These are phyloP conservation scores for Psidium friedrichsthalianum DNA, from an alignment of 345 rosid species.

Conservation along the genomic window DNA sequence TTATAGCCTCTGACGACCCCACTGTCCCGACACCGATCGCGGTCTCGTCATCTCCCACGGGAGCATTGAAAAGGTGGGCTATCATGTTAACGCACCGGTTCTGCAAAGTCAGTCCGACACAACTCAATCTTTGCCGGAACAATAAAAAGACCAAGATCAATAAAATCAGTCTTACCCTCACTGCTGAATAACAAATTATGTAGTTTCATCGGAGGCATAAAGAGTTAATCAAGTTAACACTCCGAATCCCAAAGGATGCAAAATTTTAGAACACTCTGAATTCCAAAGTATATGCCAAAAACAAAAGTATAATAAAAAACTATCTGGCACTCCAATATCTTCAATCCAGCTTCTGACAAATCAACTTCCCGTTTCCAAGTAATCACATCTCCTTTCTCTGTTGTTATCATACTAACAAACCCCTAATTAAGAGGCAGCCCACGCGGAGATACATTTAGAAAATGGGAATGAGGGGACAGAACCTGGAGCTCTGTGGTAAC, in stretches of 20 bases:
- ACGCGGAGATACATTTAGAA: neutral
- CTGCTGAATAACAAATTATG: neutral
- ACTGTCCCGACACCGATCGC: slow-evolving; percentile 42
- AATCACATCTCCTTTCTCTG: neutral
- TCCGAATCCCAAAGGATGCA: neutral
- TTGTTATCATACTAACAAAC: neutral
- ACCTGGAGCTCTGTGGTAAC: slow-evolving; percentile 48
- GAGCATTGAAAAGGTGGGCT: slow-evolving; percentile 41
- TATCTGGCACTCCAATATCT: neutral
- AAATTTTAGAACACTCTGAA: neutral
- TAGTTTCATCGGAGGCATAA: neutral
- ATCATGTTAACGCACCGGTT: slow-evolving; percentile 50
- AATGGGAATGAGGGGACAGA: neutral
- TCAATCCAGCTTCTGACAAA: neutral
- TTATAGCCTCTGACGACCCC: slow-evolving; percentile 43
- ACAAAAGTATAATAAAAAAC: neutral
- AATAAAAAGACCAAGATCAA: neutral
- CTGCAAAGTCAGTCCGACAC: slow-evolving; percentile 2
- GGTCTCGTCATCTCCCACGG: slow-evolving; percentile 24
- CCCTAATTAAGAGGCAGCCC: neutral
- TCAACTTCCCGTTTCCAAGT: neutral
- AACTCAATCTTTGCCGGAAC: neutral
- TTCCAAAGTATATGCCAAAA: too few species aligned
- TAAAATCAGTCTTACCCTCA: neutral
- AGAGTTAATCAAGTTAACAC: neutral